Evolutionary conservation across 2,329 filamentous ascomycete genomes (phyloP).

Genomic region (Lachnellula cervina): DNA sequence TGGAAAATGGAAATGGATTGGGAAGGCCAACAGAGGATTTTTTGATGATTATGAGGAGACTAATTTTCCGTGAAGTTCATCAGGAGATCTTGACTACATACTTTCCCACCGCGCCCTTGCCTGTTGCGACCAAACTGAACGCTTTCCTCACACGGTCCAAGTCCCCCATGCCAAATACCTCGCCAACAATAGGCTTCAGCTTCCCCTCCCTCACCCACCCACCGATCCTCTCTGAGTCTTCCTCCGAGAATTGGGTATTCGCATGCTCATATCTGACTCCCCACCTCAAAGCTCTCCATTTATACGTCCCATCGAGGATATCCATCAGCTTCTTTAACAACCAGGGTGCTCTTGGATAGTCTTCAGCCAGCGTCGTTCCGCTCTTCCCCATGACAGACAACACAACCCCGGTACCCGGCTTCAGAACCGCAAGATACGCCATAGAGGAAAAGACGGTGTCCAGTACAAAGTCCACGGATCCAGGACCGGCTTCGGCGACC

Average conservation of each 20-base stretch:
- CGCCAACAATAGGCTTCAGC: conserved; percentile 32
- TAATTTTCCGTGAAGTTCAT: too few species aligned
- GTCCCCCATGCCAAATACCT: conserved; percentile 30
- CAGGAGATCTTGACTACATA: not conserved
- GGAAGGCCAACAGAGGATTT: too few species aligned
- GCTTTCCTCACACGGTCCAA: conserved; percentile 32
- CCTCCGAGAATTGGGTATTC: conserved; percentile 11
- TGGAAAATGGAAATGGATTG: too few species aligned
- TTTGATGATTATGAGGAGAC: too few species aligned
- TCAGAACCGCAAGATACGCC: conserved; percentile 33
- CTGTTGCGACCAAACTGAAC: conserved; percentile 32
- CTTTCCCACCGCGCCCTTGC: conserved; percentile 26
- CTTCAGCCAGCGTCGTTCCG: conserved; percentile 29
- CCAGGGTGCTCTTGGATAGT: conserved; percentile 25
- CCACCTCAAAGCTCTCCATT: conserved; percentile 7
- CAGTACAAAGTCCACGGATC: conserved; percentile 37
- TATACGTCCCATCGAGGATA: conserved; percentile 21
- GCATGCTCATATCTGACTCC: conserved; percentile 2
- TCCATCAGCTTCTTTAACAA: conserved; percentile 27
- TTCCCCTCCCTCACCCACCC: conserved; percentile 25
- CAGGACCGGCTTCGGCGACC: conserved; percentile 25
- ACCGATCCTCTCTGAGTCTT: conserved; percentile 30
- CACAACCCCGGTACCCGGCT: conserved; percentile 30
- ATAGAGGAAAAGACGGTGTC: conserved; percentile 36
- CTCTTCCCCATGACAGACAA: conserved; percentile 35